Percentiles rank a stretch among this genome's conserved stretches.
Conservation (phyloP, 805 yeast species). For the Teunomyces atbi region DNA sequence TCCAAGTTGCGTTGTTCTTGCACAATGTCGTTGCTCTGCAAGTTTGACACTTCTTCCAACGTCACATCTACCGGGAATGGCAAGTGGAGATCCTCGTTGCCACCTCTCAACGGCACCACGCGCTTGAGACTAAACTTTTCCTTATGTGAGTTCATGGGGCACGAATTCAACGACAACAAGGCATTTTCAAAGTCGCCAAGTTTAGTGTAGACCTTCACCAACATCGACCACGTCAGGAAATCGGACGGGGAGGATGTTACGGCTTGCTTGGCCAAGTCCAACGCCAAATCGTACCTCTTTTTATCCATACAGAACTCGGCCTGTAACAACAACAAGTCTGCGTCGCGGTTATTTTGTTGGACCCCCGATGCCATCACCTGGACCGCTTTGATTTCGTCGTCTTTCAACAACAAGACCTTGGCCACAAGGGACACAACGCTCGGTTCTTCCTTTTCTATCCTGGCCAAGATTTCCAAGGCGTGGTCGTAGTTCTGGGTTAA, state of each 20-base stretch:
- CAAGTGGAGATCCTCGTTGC: slow-evolving; percentile 58
- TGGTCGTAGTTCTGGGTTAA: slow-evolving; percentile 63
- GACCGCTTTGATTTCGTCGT: slow-evolving; percentile 61
- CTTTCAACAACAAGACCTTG: slow-evolving; percentile 48
- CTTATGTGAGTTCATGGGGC: slow-evolving; percentile 77
- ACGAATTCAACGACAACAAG: slow-evolving; percentile 67
- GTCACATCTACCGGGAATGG: slow-evolving; percentile 77
- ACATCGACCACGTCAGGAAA: slow-evolving; percentile 68
- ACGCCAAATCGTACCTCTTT: slow-evolving; percentile 53
- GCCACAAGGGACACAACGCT: slow-evolving; percentile 59
- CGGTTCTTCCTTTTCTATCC: slow-evolving; percentile 52
- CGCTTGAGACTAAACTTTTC: slow-evolving; percentile 64
- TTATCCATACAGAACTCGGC: slow-evolving; percentile 57
- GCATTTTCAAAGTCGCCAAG: slow-evolving; percentile 70
- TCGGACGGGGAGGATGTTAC: slow-evolving; percentile 74
- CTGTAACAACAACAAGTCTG: slow-evolving; percentile 54
- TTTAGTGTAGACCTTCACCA: slow-evolving; percentile 63
- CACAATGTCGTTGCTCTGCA: slow-evolving; percentile 64
- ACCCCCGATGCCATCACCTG: slow-evolving; percentile 52
- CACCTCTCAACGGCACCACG: slow-evolving; percentile 49
- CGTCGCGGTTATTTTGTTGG: slow-evolving; percentile 48
- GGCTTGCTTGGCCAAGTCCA: slow-evolving; percentile 58
- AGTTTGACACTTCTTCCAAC: slow-evolving; percentile 62
- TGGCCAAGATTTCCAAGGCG: slow-evolving; percentile 57
- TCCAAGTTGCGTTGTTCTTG: slow-evolving; percentile 66